Conservation (phyloP, 2,329 filamentous ascomycete species). For the Diaporthe australafricana region DNA sequence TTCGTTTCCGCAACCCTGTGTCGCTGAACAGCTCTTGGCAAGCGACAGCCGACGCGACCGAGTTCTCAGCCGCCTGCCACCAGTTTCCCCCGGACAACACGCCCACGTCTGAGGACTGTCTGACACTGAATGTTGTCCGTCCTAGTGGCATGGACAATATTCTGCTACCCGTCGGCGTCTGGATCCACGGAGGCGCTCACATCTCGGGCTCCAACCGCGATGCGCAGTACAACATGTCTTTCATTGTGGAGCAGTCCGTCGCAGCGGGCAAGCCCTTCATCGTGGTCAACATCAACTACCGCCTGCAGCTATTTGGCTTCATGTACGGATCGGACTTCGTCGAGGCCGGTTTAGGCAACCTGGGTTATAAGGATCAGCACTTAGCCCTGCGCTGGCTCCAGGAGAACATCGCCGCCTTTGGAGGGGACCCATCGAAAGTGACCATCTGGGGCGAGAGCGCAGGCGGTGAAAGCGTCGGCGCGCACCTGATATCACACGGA, state of each 20-base stretch:
- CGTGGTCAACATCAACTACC: slow-evolving; percentile 60
- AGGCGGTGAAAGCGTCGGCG: slow-evolving; percentile 52
- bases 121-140: slow-evolving; percentile 67
- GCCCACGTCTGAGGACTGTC: slow-evolving; percentile 60
- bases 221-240: slow-evolving; percentile 68
- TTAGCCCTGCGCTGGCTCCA: slow-evolving; percentile 58
- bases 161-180: slow-evolving; percentile 67
- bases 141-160: slow-evolving; percentile 54
- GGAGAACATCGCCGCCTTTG: slow-evolving; percentile 55
- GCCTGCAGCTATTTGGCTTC: slow-evolving; percentile 60
- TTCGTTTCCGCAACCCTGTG: slow-evolving; percentile 63
- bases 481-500: slow-evolving; percentile 42
- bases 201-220: slow-evolving; percentile 49
- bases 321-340: slow-evolving; percentile 54
- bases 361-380: slow-evolving; percentile 59
- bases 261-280: slow-evolving; percentile 59
- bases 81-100: slow-evolving; percentile 41
- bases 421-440: slow-evolving; percentile 53
- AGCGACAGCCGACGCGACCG: slow-evolving; percentile 55
- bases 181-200: slow-evolving; percentile 62
- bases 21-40: slow-evolving; percentile 60
- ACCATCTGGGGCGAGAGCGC: slow-evolving; percentile 55
- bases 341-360: slow-evolving; percentile 56
- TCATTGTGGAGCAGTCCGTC: slow-evolving; percentile 62
- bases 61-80: slow-evolving; percentile 59